Percentiles rank a stretch among this genome's conserved stretches.
phyloP scores from a whole-genome alignment of 2,329 filamentous ascomycete genomes.

The Calonectria hongkongensis region DNA sequence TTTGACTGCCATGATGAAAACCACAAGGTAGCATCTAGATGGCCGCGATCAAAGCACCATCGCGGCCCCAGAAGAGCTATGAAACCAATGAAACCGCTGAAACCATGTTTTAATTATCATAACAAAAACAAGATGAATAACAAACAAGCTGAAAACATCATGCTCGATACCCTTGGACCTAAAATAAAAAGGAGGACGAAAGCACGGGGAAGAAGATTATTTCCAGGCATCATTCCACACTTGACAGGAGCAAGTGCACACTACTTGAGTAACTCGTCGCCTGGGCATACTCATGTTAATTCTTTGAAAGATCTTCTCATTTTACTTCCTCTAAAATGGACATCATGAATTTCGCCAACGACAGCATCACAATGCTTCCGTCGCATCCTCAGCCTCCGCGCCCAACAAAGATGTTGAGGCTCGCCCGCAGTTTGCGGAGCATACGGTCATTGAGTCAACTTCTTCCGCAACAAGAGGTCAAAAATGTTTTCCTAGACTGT shows the following conservation, averaged over 20 bases:
- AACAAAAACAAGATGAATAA: not conserved
- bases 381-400: not conserved
- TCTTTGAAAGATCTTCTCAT: not conserved
- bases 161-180: not conserved
- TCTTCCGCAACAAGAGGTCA: not conserved
- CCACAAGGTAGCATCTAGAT: not conserved
- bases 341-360: not conserved
- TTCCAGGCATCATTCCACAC: not conserved
- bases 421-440: not conserved
- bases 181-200: not conserved
- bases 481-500: not conserved
- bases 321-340: not conserved
- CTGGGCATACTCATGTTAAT: not conserved
- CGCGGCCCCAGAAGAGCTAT: not conserved
- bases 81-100: not conserved
- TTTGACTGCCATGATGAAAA: not conserved
- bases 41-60: conserved; percentile 1
- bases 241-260: not conserved
- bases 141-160: not conserved
- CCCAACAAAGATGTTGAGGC: not conserved
- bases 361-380: not conserved
- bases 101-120: conserved; percentile 4
- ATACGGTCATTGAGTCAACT: not conserved
- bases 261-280: not conserved
- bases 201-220: not conserved